Percentiles rank a stretch among this genome's conserved stretches.
Conservation (phyloP, 176 grass and related monocot species). For the Aegilops speltoides region DNA sequence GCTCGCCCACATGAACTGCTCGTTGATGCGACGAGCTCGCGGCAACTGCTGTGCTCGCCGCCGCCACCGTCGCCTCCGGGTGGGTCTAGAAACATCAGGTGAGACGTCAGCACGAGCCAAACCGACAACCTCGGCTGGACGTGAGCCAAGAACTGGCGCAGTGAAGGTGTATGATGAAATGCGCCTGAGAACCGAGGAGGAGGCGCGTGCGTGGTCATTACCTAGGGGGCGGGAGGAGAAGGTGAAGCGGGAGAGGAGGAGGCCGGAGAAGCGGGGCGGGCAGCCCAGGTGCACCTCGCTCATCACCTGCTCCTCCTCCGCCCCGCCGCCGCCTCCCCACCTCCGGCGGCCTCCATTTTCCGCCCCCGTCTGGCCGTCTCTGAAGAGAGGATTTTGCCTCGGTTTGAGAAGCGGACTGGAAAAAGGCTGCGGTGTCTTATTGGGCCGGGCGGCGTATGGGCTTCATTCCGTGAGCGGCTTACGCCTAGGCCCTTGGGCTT, state of each 20-base stretch:
- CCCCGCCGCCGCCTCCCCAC: not conserved
- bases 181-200: not conserved
- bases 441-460: not conserved
- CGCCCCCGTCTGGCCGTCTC: too few relatives aligned
- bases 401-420: not conserved
- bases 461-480: not conserved
- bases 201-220: not conserved
- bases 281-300: constrained; percentile 92
- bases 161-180: constrained; percentile 50
- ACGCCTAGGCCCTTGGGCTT: not conserved
- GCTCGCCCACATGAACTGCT: not conserved
- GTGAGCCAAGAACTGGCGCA: not conserved
- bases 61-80: not conserved
- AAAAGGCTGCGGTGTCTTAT: not conserved
- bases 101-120: not conserved
- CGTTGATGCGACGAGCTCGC: not conserved
- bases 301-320: constrained; percentile 74
- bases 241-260: constrained; percentile 67
- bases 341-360: not conserved
- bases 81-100: not conserved
- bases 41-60: too few relatives aligned
- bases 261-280: constrained; percentile 50
- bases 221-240: constrained; percentile 45
- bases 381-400: too few relatives aligned
- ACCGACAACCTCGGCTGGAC: too few relatives aligned